Conservation (phyloP, 2,329 filamentous ascomycete genomes). For the Trichothecium sympodiale region DNA sequence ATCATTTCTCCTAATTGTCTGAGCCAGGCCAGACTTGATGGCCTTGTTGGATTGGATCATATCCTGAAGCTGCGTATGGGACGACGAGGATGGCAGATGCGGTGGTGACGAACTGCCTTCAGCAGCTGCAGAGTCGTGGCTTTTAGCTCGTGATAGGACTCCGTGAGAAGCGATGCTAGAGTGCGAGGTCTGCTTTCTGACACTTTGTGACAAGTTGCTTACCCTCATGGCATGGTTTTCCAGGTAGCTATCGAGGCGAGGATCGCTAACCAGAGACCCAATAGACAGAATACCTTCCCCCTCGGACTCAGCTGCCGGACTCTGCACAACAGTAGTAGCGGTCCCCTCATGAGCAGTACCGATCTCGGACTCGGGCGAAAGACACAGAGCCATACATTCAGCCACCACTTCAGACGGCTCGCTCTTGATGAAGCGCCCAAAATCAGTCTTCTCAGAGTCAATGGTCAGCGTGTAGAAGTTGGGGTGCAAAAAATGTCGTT, state of each 20-base stretch:
- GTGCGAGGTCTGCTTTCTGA: constrained; percentile 29
- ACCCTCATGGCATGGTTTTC: too few relatives aligned
- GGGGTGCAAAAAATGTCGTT: constrained; percentile 66
- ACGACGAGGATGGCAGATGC: constrained; percentile 32
- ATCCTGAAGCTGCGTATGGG: constrained; percentile 47
- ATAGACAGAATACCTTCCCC: constrained; percentile 14
- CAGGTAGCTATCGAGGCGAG: too few relatives aligned
- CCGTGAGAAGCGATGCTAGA: constrained; percentile 39
- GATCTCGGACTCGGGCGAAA: constrained; percentile 1
- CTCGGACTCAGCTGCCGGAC: neutral
- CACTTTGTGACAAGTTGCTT: too few relatives aligned
- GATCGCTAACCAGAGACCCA: constrained; percentile 9
- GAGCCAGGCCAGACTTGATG: constrained; percentile 43
- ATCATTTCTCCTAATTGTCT: constrained; percentile 28
- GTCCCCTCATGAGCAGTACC: neutral
- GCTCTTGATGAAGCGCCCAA: constrained; percentile 67
- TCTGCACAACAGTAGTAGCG: neutral
- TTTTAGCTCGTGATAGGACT: constrained; percentile 29
- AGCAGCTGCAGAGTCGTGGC: constrained; percentile 19
- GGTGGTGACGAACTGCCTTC: constrained; percentile 57
- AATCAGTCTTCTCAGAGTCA: constrained; percentile 68
- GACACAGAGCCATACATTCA: constrained; percentile 61
- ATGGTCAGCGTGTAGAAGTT: constrained; percentile 73
- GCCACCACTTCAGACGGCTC: constrained; percentile 72
- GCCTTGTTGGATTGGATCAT: constrained; percentile 49